Evolutionary conservation across 1,139 yeast genomes (phyloP).

Genomic region (Sugiyamaella novakii): DNA sequence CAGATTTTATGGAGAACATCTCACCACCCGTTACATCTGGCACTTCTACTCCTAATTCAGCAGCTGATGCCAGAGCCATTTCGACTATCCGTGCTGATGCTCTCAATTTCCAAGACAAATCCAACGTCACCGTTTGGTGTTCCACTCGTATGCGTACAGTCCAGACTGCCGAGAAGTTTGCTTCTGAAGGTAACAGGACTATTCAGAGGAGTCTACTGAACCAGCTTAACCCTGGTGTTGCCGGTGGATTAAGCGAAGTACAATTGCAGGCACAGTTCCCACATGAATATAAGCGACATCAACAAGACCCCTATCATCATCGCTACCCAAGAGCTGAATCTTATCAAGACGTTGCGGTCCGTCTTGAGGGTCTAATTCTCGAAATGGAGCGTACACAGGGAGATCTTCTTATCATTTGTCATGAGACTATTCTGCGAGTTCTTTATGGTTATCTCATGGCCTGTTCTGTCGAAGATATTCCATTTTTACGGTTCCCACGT

Average conservation of each 20-base stretch:
- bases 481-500: slow-evolving; percentile 71
- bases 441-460: slow-evolving; percentile 95
- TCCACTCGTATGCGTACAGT: slow-evolving; percentile 84
- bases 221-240: slow-evolving; percentile 89
- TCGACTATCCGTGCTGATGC: slow-evolving; percentile 34
- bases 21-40: slow-evolving; percentile 34
- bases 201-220: slow-evolving; percentile 80
- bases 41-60: slow-evolving; percentile 33
- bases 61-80: slow-evolving; percentile 34
- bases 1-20: slow-evolving; percentile 23
- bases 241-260: slow-evolving; percentile 64
- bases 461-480: slow-evolving; percentile 82
- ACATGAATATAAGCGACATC: slow-evolving; percentile 64
- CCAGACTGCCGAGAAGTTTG: slow-evolving; percentile 73
- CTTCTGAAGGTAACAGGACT: slow-evolving; percentile 59
- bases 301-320: slow-evolving; percentile 85
- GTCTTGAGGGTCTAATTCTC: slow-evolving; percentile 87
- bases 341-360: slow-evolving; percentile 91
- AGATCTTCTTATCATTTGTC: slow-evolving; percentile 87
- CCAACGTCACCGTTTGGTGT: slow-evolving; percentile 71
- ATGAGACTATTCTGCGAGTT: slow-evolving; percentile 85
- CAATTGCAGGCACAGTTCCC: slow-evolving; percentile 66
- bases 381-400: slow-evolving; percentile 93
- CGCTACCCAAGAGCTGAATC: slow-evolving; percentile 92
- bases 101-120: slow-evolving; percentile 29